Percentiles rank a stretch among this genome's conserved stretches.
phyloP scores from a whole-genome alignment of 345 rosid species.

The Clausena lansium region DNA sequence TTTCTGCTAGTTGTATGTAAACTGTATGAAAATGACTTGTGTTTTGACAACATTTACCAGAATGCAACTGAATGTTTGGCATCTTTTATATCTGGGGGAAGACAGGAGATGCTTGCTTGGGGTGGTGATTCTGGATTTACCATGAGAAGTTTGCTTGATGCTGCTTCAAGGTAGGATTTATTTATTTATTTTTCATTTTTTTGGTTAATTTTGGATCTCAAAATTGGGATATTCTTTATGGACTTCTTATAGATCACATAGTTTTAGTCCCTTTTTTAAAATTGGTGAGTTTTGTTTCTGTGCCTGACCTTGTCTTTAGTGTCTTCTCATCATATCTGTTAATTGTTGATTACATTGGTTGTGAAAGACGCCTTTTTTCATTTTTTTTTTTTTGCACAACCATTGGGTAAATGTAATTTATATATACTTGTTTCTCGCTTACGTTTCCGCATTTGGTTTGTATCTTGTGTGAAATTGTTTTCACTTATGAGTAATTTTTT shows the following conservation, averaged over 20 bases:
- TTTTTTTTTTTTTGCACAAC: background rate
- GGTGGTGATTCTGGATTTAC: slow-evolving; percentile 69
- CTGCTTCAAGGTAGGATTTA: slow-evolving; percentile 68
- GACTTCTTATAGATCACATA: background rate
- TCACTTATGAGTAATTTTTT: background rate
- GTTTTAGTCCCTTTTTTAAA: background rate
- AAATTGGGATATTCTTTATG: background rate
- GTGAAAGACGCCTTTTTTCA: background rate
- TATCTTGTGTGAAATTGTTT: background rate
- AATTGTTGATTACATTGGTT: background rate
- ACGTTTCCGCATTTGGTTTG: background rate
- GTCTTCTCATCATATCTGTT: background rate
- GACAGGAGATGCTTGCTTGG: slow-evolving; percentile 77
- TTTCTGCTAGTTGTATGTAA: slow-evolving; percentile 6
- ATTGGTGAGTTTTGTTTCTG: background rate
- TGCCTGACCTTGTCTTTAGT: background rate
- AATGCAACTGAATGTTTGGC: slow-evolving; percentile 95
- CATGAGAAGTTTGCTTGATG: slow-evolving; percentile 91
- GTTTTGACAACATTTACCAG: slow-evolving; percentile 45
- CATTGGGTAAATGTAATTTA: background rate
- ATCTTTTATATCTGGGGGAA: slow-evolving; percentile 69
- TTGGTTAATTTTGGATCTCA: background rate
- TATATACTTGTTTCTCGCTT: background rate
- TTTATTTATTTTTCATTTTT: slow-evolving; percentile 11
- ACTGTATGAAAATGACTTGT: slow-evolving; percentile 17